Conservation (phyloP, 83 land plant species). For the Thuja plicata region DNA sequence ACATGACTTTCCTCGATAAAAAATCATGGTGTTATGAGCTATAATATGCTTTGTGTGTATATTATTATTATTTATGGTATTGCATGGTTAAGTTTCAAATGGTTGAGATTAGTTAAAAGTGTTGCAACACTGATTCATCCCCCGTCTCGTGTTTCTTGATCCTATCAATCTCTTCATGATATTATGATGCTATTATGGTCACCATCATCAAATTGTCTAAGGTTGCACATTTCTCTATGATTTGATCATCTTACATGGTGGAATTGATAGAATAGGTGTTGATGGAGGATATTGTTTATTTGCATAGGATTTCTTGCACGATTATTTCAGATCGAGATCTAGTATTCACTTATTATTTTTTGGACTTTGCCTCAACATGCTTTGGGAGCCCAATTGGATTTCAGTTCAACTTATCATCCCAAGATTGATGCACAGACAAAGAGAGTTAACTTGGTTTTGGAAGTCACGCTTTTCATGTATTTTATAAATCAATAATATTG, state of each 20-base stretch:
- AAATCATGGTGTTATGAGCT: no score
- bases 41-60: no score
- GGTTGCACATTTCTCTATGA: neutral
- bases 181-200: neutral
- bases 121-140: no score
- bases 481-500: neutral
- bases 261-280: rapidly evolving
- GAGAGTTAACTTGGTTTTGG: neutral
- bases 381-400: neutral
- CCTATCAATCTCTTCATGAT: neutral
- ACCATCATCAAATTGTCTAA: neutral
- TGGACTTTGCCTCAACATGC: neutral
- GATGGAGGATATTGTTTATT: neutral
- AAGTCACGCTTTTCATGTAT: neutral
- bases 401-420: neutral
- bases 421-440: neutral
- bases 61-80: no score
- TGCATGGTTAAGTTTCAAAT: no score
- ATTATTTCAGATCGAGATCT: neutral
- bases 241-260: neutral
- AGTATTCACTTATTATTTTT: neutral
- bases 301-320: neutral
- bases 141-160: no score
- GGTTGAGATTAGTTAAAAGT: no score
- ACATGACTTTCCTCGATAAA: no score